A percentile compares a stretch with the other conserved stretches of the same genome.
phyloP scores from a whole-genome alignment of 257 asterid genomes.

The Parsonsia alboflavescens region DNA sequence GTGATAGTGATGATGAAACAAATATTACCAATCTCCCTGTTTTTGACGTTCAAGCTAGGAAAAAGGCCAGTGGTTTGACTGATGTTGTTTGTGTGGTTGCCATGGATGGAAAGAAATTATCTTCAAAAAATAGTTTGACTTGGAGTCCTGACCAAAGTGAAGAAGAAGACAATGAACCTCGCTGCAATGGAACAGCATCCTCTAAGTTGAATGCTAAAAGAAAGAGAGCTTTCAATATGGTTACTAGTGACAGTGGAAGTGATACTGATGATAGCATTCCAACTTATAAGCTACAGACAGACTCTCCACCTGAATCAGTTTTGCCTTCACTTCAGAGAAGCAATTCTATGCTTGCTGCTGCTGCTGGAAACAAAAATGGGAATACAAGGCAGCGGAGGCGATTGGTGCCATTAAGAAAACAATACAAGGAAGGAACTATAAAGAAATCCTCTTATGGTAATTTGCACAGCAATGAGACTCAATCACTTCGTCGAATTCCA shows the following conservation, averaged over 20 bases:
- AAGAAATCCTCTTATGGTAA: conserved; percentile 11
- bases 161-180: conserved; percentile 23
- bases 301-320: conserved; percentile 1
- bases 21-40: conserved; percentile 1
- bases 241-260: conserved; percentile 47
- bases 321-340: conserved; percentile 7
- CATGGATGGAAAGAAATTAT: conserved; percentile 13
- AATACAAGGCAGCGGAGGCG: conserved; percentile 33
- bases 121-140: conserved; percentile 10
- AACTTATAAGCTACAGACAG: conserved; percentile 26
- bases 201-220: conserved; percentile 25
- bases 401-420: conserved; percentile 28
- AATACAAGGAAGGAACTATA: conserved; percentile 8
- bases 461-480: conserved; percentile 15
- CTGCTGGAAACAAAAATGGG: conserved; percentile 16
- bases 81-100: conserved; percentile 20
- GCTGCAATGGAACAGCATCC: conserved; percentile 10
- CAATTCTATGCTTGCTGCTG: conserved; percentile 15
- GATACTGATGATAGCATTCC: conserved; percentile 43
- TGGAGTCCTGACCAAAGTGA: conserved; percentile 18
- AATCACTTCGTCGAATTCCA: neutral
- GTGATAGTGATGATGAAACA: conserved; percentile 44
- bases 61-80: conserved; percentile 10
- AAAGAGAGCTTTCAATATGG: conserved; percentile 30
- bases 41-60: conserved; percentile 13